Percentiles rank a stretch among this genome's conserved stretches.
phyloP scores from a whole-genome alignment of 768 basidiomycete species.

The Candolleomyces efflorescens region DNA sequence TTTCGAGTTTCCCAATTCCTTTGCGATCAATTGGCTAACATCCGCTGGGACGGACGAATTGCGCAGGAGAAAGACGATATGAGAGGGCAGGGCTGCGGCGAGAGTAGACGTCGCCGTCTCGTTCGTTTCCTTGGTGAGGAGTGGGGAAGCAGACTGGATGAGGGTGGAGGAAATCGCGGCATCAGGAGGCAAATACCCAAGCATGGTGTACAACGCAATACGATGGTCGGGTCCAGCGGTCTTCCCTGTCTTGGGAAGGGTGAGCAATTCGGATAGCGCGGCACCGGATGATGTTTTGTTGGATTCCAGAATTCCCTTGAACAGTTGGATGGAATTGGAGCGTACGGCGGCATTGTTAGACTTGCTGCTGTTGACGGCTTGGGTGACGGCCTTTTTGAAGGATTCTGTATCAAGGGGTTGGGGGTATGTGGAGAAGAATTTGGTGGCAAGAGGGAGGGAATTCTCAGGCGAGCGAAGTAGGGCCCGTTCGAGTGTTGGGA shows the following conservation, averaged over 20 bases:
- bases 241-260: conserved; percentile 80
- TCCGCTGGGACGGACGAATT: conserved; percentile 41
- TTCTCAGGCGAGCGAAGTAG: conserved; percentile 79
- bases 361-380: conserved; percentile 65
- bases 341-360: conserved; percentile 67
- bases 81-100: conserved; percentile 48
- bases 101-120: conserved; percentile 60
- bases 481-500: conserved; percentile 78
- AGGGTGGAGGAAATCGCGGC: conserved; percentile 33
- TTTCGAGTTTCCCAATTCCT: conserved; percentile 71
- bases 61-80: conserved; percentile 54
- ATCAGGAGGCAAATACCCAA: conserved; percentile 49
- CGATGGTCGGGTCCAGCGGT: conserved; percentile 87
- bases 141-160: conserved; percentile 38
- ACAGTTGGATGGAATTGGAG: conserved; percentile 49
- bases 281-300: neutral
- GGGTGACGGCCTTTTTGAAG: conserved; percentile 53
- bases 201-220: conserved; percentile 74
- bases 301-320: conserved; percentile 39
- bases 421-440: conserved; percentile 54
- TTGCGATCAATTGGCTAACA: conserved; percentile 47
- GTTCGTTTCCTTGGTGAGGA: conserved; percentile 71
- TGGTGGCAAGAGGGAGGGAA: conserved; percentile 54
- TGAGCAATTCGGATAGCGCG: conserved; percentile 61
- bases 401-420: conserved; percentile 42